phyloP scores from a whole-genome alignment of 257 asterid genomes.

The Galeopsis tetrahit region DNA sequence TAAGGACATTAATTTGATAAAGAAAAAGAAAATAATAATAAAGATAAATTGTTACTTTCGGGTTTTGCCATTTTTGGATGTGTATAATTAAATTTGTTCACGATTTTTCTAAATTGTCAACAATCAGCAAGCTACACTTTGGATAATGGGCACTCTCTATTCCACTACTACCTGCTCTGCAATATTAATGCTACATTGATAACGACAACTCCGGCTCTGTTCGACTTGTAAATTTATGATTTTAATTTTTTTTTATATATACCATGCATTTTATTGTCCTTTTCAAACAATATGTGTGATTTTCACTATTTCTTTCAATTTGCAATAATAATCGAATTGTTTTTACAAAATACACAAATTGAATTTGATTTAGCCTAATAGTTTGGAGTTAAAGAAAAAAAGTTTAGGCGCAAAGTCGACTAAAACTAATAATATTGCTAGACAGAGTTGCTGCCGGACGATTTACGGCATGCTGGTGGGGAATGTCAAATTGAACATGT shows the following conservation, averaged over 20 bases:
- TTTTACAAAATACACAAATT: no score
- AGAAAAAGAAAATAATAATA: neutral
- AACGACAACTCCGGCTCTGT: slow-evolving; percentile 19
- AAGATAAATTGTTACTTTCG: slow-evolving; percentile 10
- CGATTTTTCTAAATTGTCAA: slow-evolving; percentile 23
- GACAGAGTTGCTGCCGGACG: neutral
- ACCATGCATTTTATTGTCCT: no score
- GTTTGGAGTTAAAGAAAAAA: neutral
- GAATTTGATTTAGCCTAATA: neutral
- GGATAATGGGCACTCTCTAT: slow-evolving; percentile 35
- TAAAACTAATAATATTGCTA: neutral
- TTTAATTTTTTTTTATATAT: no score
- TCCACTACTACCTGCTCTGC: no score
- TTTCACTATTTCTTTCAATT: neutral
- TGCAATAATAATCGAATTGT: neutral
- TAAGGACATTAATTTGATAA: neutral
- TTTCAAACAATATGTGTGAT: neutral
- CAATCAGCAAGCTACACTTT: no score
- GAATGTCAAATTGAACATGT: neutral
- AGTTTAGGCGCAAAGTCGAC: neutral
- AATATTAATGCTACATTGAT: slow-evolving; percentile 18
- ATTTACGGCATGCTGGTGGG: neutral
- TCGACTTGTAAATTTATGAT: no score
- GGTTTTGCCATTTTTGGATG: slow-evolving; percentile 25
- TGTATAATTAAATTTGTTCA: slow-evolving; percentile 28